A percentile compares a stretch with the other conserved stretches of the same genome.
Conservation (phyloP, 768 basidiomycete species). For the Panaeolus papilionaceus region DNA sequence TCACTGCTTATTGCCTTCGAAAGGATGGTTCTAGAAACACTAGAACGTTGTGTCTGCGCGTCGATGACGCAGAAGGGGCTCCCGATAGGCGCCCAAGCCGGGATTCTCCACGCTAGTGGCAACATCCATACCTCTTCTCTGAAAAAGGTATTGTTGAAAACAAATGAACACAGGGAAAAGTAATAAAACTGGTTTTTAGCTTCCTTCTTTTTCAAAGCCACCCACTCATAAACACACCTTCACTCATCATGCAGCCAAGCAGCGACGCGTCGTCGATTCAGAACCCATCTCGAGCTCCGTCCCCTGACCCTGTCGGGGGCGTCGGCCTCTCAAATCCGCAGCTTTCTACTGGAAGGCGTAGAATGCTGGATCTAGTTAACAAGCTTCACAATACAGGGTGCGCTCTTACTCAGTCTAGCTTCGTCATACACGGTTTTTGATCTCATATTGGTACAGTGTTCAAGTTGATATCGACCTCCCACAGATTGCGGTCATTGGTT, state of each 20-base stretch:
- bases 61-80: background rate
- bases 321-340: conserved; percentile 61
- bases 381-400: conserved; percentile 69
- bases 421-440: background rate
- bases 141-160: background rate
- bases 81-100: background rate
- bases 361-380: conserved; percentile 65
- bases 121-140: background rate
- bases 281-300: no score
- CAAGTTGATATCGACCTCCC: conserved; percentile 77
- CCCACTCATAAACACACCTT: no score
- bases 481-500: conserved; percentile 74
- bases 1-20: no score
- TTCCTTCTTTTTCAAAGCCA: no score
- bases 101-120: background rate
- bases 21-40: background rate
- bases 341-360: conserved; percentile 46
- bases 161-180: no score
- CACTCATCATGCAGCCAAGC: no score
- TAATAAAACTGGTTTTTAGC: no score
- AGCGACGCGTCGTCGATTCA: no score
- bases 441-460: conserved; percentile 53
- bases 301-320: conserved; percentile 19
- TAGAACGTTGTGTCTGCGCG: background rate
- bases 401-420: conserved; percentile 18